Evolutionary conservation across 495 filamentous ascomycete genomes (phyloP), one percentile per base, ranked within the genome.

Genomic region (Pseudomonodictys pantanalensis): DNA sequence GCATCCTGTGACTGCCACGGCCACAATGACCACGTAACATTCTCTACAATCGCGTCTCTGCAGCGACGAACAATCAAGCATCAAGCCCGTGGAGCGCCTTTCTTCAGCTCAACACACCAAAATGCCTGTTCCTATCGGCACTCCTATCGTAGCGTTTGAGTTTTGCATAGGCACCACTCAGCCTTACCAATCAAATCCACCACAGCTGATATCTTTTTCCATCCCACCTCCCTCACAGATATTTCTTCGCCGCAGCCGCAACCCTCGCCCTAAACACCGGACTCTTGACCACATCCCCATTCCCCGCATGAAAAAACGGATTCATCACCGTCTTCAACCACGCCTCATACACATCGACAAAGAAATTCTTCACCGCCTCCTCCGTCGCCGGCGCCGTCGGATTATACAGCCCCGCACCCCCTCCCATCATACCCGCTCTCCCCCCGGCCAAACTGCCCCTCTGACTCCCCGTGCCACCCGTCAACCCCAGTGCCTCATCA

Each of bases 281-380:
- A 72, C 90, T 96, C 71, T 78, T 81, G 29, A 98, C 84, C 70
- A 86, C 82, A 86, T 88, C 61, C 69, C 86, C 82, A 87, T 87
- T 51, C 67, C 92, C 89, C 44, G 84, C 79, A 51, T 80, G 76
- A 73, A 95, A 95, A 73, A 98, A 98, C 30, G 93, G 93, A 71
- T 83, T 96, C 93, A 98, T 97, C 35, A 91, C 82, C n/a, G 90
- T 88, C 80, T 98, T 98, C 43, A 95, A 80, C 82, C 92, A 98
- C 56, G 80, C 85, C 72, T 97, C 93, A 72, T 95, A 97, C 11
- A 96, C 88, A 69, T 98, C 93, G 4, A 77, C 78, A 76, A 98
- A 95, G 76, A 98, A 98, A 72, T 87, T 86, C 67, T 89, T 81
- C 58, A 97, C 87, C 0, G 93, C 92, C 72, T 98, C 93, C 75